Percentiles rank a stretch among this genome's conserved stretches.
Conservation (phyloP, 1,284 basidiomycete genomes). For the Abortiporus biennis region DNA sequence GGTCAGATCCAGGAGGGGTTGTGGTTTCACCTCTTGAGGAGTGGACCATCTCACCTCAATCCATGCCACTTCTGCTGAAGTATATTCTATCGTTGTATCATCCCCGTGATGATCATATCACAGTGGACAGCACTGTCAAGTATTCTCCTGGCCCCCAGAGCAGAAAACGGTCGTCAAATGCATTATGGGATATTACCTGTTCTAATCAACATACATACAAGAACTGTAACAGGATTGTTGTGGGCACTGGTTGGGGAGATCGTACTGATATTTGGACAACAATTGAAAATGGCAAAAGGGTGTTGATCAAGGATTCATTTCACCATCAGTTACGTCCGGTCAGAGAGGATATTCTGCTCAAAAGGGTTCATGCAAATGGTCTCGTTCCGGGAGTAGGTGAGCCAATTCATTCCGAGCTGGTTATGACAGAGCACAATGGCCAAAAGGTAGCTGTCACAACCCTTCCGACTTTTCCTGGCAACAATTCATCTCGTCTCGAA, state of each 20-base stretch:
- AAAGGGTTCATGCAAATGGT: conserved; percentile 2
- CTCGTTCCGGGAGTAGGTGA: conserved; percentile 8
- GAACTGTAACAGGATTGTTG: too few relatives aligned
- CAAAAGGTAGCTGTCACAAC: too few relatives aligned
- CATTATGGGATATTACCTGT: too few relatives aligned
- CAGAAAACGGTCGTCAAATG: too few relatives aligned
- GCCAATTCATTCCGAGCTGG: too few relatives aligned
- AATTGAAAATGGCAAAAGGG: neutral
- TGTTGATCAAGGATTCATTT: conserved; percentile 9
- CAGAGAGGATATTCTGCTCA: conserved; percentile 3
- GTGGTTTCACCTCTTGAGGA: neutral
- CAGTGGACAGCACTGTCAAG: conserved; percentile 2
- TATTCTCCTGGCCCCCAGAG: too few relatives aligned
- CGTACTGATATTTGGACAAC: conserved; percentile 8
- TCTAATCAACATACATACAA: too few relatives aligned
- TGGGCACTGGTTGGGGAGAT: too few relatives aligned
- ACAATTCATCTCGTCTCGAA: neutral
- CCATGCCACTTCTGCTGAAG: neutral
- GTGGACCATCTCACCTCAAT: too few relatives aligned
- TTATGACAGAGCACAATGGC: too few relatives aligned
- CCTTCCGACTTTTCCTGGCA: too few relatives aligned
- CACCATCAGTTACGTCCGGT: neutral
- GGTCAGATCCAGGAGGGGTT: conserved; percentile 6
- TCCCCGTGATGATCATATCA: conserved; percentile 6
- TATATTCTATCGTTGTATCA: conserved; percentile 8